These are phyloP conservation scores for Cryphonectria radicalis DNA, from an alignment of 2,329 filamentous ascomycete genomes.

Conservation along the genomic window DNA sequence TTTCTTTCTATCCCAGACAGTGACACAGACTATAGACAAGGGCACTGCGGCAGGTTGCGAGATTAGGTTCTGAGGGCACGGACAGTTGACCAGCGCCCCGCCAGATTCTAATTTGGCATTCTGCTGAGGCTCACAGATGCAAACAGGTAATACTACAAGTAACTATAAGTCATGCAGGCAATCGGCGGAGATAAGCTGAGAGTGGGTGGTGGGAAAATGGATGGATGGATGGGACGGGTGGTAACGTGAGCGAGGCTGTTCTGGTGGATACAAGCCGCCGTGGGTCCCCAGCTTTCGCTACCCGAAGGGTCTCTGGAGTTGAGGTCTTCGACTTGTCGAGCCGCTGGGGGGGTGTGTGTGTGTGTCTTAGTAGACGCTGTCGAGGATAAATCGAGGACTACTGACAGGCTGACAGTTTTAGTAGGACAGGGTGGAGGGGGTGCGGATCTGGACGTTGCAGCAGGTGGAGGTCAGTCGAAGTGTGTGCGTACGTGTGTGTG, in stretches of 20 bases:
- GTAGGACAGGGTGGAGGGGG: neutral
- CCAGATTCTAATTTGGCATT: neutral
- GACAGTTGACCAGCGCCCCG: neutral
- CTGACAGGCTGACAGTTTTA: neutral
- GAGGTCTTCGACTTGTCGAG: neutral
- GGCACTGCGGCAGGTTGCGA: conserved; percentile 6
- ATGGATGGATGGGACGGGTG: neutral
- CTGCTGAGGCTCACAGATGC: neutral
- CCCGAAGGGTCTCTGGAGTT: neutral
- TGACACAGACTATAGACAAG: neutral
- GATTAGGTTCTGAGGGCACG: conserved; percentile 14
- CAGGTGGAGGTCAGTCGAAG: neutral
- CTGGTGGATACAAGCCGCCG: conserved; percentile 4
- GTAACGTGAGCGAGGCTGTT: conserved; percentile 11
- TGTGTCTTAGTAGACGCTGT: neutral
- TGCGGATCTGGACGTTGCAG: neutral
- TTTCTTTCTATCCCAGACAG: neutral
- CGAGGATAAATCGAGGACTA: conserved; percentile 2
- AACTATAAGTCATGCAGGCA: conserved; percentile 11
- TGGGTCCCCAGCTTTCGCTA: conserved; percentile 9
- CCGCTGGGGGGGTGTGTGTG: neutral
- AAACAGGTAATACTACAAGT: neutral
- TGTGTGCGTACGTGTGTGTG: neutral
- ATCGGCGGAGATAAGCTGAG: conserved; percentile 14
- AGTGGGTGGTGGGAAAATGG: conserved; percentile 1